A percentile compares a stretch with the other conserved stretches of the same genome.
Evolutionary conservation across 1,139 yeast genomes (phyloP).

Genomic region (Hansenula anomala): DNA sequence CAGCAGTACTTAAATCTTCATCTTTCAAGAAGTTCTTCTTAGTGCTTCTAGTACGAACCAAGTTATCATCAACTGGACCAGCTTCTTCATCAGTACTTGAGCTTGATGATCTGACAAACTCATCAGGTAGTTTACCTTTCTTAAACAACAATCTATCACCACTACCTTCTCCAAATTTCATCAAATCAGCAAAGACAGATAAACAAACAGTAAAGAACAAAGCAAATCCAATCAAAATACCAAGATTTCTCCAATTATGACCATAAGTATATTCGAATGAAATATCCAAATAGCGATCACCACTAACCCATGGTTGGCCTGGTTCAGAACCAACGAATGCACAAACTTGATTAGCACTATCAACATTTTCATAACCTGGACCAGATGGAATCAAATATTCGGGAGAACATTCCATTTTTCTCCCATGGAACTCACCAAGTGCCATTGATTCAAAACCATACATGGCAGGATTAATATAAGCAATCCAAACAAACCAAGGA

Average conservation of each 20-base stretch:
- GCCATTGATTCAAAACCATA: constrained; percentile 58
- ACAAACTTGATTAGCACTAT: constrained; percentile 36
- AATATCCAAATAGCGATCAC: constrained; percentile 30
- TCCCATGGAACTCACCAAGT: constrained; percentile 51
- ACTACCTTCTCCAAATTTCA: constrained; percentile 64
- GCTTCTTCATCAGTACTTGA: constrained; percentile 7
- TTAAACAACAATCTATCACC: constrained; percentile 67
- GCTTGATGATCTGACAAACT: constrained; percentile 6
- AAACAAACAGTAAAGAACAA: constrained; percentile 53
- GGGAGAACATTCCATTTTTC: constrained; percentile 36
- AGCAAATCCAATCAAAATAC: constrained; percentile 53
- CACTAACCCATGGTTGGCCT: constrained; percentile 31
- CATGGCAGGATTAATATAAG: constrained; percentile 56
- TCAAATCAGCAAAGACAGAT: constrained; percentile 47
- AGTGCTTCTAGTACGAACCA: constrained; percentile 1
- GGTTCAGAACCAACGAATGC: constrained; percentile 34
- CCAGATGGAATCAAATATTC: constrained; percentile 23
- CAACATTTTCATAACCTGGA: constrained; percentile 36
- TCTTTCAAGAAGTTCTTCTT: constrained; percentile 6
- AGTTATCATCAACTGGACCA: not conserved
- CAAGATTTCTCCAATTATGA: constrained; percentile 73
- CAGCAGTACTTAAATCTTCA: constrained; percentile 10
- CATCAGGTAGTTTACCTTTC: constrained; percentile 5
- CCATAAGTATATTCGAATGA: constrained; percentile 27
- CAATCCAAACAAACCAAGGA: constrained; percentile 69